phyloP scores from a whole-genome alignment of 345 rosid genomes.

The Eucalyptus curtisii region DNA sequence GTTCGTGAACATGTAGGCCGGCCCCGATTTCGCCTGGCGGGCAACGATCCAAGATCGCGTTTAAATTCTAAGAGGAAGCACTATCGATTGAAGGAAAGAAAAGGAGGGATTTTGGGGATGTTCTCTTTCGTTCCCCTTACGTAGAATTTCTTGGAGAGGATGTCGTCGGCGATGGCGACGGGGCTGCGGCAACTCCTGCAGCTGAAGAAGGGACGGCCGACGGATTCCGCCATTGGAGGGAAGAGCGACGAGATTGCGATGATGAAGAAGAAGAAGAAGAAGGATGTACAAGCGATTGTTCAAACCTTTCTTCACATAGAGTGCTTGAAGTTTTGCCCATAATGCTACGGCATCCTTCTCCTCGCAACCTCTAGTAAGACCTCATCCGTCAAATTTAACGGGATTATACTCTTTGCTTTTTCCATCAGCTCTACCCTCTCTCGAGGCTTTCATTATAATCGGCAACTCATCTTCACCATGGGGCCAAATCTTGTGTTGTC shows the following conservation, averaged over 20 bases:
- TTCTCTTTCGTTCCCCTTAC: conserved; percentile 3
- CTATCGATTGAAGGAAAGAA: not conserved
- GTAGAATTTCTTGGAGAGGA: conserved; percentile 69
- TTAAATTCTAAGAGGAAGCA: not conserved
- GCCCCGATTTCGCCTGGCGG: conserved; percentile 54
- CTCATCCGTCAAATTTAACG: too few species aligned
- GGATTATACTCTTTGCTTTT: too few species aligned
- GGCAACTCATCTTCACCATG: too few species aligned
- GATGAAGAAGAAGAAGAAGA: not conserved
- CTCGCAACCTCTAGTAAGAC: too few species aligned
- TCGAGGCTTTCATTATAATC: too few species aligned
- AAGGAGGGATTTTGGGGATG: not conserved
- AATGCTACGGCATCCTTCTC: too few species aligned
- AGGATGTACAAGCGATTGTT: too few species aligned
- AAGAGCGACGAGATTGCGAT: not conserved
- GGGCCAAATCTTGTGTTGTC: too few species aligned
- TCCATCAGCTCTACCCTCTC: too few species aligned
- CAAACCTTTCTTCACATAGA: too few species aligned
- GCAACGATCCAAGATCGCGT: not conserved
- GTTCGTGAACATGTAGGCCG: conserved; percentile 63
- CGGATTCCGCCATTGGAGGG: conserved; percentile 42
- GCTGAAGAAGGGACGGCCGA: conserved; percentile 72
- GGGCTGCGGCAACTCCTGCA: conserved; percentile 73
- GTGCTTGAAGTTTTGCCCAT: too few species aligned
- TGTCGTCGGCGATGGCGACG: conserved; percentile 72